A percentile compares a stretch with the other conserved stretches of the same genome.
phyloP scores from a whole-genome alignment of 2,329 filamentous ascomycete species.

The Aureobasidium sp. region DNA sequence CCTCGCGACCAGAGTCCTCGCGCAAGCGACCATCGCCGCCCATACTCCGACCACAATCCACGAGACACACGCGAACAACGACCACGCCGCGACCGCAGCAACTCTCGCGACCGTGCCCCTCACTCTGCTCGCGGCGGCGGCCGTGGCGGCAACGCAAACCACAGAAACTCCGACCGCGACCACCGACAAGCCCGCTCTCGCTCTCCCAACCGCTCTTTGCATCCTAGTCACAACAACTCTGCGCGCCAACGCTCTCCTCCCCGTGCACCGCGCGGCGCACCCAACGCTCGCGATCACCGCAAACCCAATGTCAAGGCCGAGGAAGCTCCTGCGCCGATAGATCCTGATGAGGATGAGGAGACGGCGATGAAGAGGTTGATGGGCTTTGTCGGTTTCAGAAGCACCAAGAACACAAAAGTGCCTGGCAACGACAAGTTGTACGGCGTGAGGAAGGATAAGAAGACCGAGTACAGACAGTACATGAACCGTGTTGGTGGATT shows the following conservation, averaged over 20 bases:
- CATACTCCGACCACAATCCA: not conserved
- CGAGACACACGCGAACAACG: not conserved
- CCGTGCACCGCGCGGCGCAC: not conserved
- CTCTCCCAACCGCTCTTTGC: not conserved
- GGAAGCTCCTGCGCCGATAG: slow-evolving; percentile 17
- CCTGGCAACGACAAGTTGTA: slow-evolving; percentile 73
- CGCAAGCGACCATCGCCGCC: not conserved
- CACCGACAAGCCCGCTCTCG: not conserved
- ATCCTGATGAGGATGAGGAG: slow-evolving; percentile 50
- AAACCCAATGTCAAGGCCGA: slow-evolving; percentile 19
- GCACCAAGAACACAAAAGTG: slow-evolving; percentile 83
- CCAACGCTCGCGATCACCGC: not conserved
- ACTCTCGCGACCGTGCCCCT: slow-evolving; percentile 1
- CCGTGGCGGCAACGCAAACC: not conserved
- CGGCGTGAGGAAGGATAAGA: slow-evolving; percentile 82
- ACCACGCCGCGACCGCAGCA: slow-evolving; percentile 9
- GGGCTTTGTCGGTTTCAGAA: slow-evolving; percentile 80
- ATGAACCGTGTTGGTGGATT: slow-evolving; percentile 83
- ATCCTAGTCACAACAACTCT: not conserved
- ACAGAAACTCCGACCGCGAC: not conserved
- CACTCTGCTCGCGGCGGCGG: not conserved
- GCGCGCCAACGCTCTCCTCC: not conserved
- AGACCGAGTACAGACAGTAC: slow-evolving; percentile 91
- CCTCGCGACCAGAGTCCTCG: slow-evolving; percentile 8
- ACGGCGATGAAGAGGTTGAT: slow-evolving; percentile 75